phyloP scores from a whole-genome alignment of 768 basidiomycete genomes.

The Boletales sp. region DNA sequence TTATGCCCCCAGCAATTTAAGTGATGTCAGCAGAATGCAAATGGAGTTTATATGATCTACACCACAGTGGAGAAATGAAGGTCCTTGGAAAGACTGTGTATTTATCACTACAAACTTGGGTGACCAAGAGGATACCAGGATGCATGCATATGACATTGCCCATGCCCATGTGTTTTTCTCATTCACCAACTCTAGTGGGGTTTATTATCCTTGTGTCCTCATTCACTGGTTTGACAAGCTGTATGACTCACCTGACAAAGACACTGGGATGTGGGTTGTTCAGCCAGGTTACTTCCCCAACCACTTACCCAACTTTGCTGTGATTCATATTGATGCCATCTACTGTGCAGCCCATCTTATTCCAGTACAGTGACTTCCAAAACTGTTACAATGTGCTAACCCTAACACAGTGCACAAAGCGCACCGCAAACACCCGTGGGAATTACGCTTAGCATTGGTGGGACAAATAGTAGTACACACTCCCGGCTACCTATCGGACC shows the following conservation, averaged over 20 bases:
- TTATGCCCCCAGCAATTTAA: constrained; percentile 18
- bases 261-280: constrained; percentile 29
- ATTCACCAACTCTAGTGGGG: constrained; percentile 3
- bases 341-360: constrained; percentile 29
- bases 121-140: not conserved
- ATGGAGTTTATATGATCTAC: constrained; percentile 18
- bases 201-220: constrained; percentile 16
- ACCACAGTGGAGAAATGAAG: constrained; percentile 14
- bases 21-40: constrained; percentile 25
- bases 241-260: constrained; percentile 15
- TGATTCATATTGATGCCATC: constrained; percentile 29
- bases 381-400: constrained; percentile 14
- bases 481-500: too few relatives aligned
- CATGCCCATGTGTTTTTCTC: constrained; percentile 21
- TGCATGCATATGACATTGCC: constrained; percentile 18
- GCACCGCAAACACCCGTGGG: too few relatives aligned
- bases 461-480: too few relatives aligned
- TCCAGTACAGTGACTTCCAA: constrained; percentile 2
- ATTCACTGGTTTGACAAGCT: constrained; percentile 20
- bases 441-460: too few relatives aligned
- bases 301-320: not conserved
- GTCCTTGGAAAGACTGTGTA: constrained; percentile 17
- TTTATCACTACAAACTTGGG: constrained; percentile 15
- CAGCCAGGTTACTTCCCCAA: constrained; percentile 5
- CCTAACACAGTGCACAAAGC: too few relatives aligned